Percentiles rank a stretch among this genome's conserved stretches.
These are phyloP conservation scores for Escallonia herrerae DNA, from an alignment of 129 eudicot species.

Conservation along the genomic window DNA sequence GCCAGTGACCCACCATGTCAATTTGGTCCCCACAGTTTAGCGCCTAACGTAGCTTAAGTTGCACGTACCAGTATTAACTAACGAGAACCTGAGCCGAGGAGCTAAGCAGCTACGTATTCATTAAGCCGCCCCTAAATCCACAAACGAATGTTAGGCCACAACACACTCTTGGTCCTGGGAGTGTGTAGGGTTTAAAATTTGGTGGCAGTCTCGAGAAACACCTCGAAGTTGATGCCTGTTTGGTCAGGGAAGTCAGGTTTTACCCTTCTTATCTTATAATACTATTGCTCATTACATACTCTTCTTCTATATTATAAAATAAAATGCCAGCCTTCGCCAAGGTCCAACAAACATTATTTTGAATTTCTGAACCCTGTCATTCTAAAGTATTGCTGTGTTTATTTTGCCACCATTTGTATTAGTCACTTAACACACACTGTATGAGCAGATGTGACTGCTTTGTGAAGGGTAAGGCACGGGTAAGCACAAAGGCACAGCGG, in stretches of 20 bases:
- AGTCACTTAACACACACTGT: neutral
- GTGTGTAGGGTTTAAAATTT: constrained; percentile 2
- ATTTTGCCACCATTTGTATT: no score
- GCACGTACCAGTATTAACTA: no score
- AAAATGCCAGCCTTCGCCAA: neutral
- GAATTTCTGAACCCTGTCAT: neutral
- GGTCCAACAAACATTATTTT: no score
- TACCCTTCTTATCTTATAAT: no score
- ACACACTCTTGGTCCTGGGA: constrained; percentile 4
- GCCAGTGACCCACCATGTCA: neutral
- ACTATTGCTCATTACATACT: no score
- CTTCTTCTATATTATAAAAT: neutral
- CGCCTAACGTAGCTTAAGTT: no score
- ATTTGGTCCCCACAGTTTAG: neutral
- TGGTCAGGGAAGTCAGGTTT: constrained; percentile 21
- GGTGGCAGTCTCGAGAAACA: constrained; percentile 25
- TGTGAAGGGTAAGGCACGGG: neutral
- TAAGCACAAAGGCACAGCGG: constrained; percentile 3
- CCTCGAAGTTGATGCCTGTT: constrained; percentile 27
- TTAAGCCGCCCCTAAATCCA: constrained; percentile 11
- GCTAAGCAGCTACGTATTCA: no score
- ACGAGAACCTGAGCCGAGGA: no score
- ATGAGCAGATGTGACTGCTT: neutral
- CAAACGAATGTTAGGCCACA: constrained; percentile 22
- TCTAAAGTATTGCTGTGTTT: neutral